Percentiles rank a stretch among this genome's conserved stretches.
Evolutionary conservation across 176 grass and related monocot species (phyloP).

Genomic region (barley (Hordeum vulgare)): DNA sequence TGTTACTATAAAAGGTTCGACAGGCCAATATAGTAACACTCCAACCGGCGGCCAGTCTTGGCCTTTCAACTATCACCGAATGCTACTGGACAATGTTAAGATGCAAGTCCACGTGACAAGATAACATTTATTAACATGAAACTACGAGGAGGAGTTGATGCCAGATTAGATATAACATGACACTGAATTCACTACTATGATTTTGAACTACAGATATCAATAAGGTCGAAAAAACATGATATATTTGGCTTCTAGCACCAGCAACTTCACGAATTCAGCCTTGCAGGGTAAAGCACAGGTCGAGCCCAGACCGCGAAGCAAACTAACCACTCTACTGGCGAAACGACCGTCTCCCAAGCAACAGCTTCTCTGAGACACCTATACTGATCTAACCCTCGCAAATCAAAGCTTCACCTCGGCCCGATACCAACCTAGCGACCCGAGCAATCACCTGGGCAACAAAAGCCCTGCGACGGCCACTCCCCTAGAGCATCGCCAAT

Average conservation of each 20-base stretch:
- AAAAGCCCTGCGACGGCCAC: background rate
- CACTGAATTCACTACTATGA: background rate
- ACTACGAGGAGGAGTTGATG: background rate
- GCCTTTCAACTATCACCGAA: background rate
- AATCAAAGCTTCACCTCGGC: background rate
- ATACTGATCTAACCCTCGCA: slow-evolving; percentile 3
- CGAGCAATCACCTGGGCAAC: background rate
- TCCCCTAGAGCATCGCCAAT: background rate
- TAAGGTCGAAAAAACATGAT: background rate
- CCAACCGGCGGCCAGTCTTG: background rate
- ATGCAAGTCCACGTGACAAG: background rate
- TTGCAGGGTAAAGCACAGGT: background rate
- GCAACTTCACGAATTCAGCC: background rate
- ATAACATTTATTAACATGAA: background rate
- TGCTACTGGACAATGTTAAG: background rate
- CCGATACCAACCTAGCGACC: background rate
- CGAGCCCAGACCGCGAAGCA: background rate
- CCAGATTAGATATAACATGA: slow-evolving; percentile 4
- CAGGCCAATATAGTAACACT: background rate
- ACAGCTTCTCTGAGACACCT: background rate
- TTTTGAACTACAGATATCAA: background rate
- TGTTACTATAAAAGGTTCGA: background rate
- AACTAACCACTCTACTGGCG: background rate
- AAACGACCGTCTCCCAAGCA: background rate
- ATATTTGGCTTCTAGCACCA: background rate